A percentile compares a stretch with the other conserved stretches of the same genome.
phyloP scores from a whole-genome alignment of 2,329 filamentous ascomycete genomes.

The Zymoseptoria pseudotritici region DNA sequence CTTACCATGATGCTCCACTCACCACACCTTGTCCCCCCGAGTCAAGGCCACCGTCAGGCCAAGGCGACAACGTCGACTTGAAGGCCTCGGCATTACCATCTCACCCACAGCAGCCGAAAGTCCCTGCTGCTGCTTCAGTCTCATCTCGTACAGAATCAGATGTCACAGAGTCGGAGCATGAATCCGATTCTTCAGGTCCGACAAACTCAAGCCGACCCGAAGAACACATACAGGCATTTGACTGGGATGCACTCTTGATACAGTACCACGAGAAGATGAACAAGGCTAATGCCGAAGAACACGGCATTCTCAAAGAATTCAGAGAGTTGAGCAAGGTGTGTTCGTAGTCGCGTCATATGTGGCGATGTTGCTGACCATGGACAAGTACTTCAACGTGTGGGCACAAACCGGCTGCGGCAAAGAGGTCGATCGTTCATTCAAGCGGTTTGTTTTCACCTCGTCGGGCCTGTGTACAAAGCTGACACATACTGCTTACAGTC shows the following conservation, averaged over 20 bases:
- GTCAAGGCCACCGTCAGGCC: not conserved
- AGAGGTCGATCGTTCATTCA: conserved; percentile 69
- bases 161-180: not conserved
- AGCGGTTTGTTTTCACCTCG: conserved; percentile 49
- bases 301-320: conserved; percentile 33
- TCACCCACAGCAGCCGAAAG: not conserved
- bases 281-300: conserved; percentile 57
- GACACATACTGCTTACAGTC: conserved; percentile 36
- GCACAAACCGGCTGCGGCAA: conserved; percentile 62
- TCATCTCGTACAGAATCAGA: not conserved
- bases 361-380: conserved; percentile 4
- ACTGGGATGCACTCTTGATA: conserved; percentile 70
- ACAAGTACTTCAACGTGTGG: conserved; percentile 73
- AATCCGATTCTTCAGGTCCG: conserved; percentile 6
- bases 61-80: not conserved
- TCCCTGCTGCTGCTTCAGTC: not conserved
- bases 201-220: conserved; percentile 19
- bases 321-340: conserved; percentile 52
- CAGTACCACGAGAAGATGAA: conserved; percentile 61
- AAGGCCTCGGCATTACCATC: not conserved
- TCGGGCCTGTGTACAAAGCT: not conserved
- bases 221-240: conserved; percentile 48
- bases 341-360: not conserved
- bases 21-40: not conserved
- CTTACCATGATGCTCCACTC: not conserved